Percentiles rank a stretch among this genome's conserved stretches.
Evolutionary conservation across 1,284 basidiomycete species (phyloP).

Genomic region (Rhodotorula glutinis): DNA sequence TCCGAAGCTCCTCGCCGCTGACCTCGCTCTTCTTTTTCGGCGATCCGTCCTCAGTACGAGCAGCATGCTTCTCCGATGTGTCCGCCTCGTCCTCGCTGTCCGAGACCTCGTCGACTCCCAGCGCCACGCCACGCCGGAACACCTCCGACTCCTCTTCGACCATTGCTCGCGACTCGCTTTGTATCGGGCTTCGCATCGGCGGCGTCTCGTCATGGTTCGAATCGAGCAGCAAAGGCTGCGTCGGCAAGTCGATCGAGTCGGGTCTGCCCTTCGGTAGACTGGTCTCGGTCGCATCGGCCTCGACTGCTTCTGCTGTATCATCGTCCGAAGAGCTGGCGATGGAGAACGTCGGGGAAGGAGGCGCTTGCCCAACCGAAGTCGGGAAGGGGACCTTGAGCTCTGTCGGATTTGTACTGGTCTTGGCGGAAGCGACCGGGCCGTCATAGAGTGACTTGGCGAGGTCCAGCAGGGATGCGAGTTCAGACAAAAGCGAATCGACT

Average conservation of each 20-base stretch:
- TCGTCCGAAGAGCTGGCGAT: constrained; percentile 53
- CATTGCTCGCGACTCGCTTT: constrained; percentile 39
- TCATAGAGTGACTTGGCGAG: constrained; percentile 17
- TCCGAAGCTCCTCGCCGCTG: constrained; percentile 58
- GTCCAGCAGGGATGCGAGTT: constrained; percentile 31
- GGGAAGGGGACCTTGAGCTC: constrained; percentile 45
- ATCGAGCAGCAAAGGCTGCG: neutral
- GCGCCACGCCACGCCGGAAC: constrained; percentile 77
- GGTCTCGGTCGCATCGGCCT: constrained; percentile 56
- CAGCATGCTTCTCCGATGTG: neutral
- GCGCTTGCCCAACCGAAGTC: constrained; percentile 55
- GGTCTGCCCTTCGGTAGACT: neutral
- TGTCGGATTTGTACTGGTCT: too few relatives aligned
- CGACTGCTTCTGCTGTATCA: constrained; percentile 54
- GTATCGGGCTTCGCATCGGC: constrained; percentile 37
- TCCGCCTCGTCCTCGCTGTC: constrained; percentile 68
- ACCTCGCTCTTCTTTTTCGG: constrained; percentile 77
- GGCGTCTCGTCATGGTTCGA: neutral
- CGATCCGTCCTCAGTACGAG: constrained; percentile 50
- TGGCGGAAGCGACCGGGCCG: neutral
- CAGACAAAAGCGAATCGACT: constrained; percentile 27
- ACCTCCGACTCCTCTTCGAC: constrained; percentile 61
- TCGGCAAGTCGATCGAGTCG: neutral
- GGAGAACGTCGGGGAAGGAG: constrained; percentile 51
- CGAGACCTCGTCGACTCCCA: constrained; percentile 56